Conservation (phyloP, 1,284 basidiomycete genomes). For the Phlebopus sp. region DNA sequence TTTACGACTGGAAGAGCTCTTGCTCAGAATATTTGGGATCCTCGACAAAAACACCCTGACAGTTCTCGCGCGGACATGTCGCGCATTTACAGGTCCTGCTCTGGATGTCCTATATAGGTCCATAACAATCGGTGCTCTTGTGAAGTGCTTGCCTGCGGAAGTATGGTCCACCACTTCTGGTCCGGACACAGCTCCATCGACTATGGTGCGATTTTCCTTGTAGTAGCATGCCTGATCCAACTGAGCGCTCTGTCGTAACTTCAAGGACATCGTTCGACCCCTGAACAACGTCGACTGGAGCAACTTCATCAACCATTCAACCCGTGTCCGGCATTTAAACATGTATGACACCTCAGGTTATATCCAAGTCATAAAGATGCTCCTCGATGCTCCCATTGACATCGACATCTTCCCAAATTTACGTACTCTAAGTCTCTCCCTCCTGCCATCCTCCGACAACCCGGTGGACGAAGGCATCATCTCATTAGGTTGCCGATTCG, state of each 20-base stretch:
- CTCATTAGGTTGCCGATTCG: too few relatives aligned
- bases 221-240: neutral
- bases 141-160: neutral
- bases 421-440: too few relatives aligned
- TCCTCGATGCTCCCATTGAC: too few relatives aligned
- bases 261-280: neutral
- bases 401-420: too few relatives aligned
- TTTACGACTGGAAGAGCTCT: conserved; percentile 1
- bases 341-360: too few relatives aligned
- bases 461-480: too few relatives aligned
- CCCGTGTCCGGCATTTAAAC: neutral
- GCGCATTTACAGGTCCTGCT: neutral
- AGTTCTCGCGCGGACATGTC: conserved; percentile 2
- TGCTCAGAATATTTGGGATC: conserved; percentile 1
- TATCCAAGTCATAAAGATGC: too few relatives aligned
- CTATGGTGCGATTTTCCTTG: neutral
- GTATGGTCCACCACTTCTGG: neutral
- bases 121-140: neutral
- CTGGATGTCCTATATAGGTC: neutral
- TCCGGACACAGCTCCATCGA: neutral
- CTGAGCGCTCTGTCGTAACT: too few relatives aligned
- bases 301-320: neutral
- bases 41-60: conserved; percentile 1
- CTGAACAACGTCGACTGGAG: neutral
- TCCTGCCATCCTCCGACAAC: too few relatives aligned